Evolutionary conservation across 768 basidiomycete species (phyloP).

Genomic region (Naematelia encephala): DNA sequence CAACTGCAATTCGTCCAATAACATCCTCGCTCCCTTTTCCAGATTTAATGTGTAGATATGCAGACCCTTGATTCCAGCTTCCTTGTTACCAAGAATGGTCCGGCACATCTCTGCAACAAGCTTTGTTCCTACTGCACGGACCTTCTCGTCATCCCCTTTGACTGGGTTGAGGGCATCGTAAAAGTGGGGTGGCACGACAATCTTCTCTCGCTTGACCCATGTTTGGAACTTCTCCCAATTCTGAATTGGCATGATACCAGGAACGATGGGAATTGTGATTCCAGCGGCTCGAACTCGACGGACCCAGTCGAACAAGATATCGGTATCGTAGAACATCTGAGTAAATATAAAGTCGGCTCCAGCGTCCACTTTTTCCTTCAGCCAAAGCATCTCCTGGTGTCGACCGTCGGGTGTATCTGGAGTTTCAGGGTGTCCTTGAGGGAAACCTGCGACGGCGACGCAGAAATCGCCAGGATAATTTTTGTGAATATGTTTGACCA

Average conservation of each 20-base stretch:
- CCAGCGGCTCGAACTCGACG: slow-evolving; percentile 74
- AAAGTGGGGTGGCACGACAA: slow-evolving; percentile 68
- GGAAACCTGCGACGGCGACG: slow-evolving; percentile 90
- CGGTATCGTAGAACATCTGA: slow-evolving; percentile 95
- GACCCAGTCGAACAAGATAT: slow-evolving; percentile 89
- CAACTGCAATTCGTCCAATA: slow-evolving; percentile 84
- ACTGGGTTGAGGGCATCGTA: slow-evolving; percentile 76
- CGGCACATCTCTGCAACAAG: slow-evolving; percentile 93
- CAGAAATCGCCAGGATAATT: slow-evolving; percentile 90
- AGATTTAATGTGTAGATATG: slow-evolving; percentile 99
- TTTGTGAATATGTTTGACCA: slow-evolving; percentile 79
- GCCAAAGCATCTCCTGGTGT: slow-evolving; percentile 68
- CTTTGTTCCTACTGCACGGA: slow-evolving; percentile 86
- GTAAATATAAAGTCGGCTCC: slow-evolving; percentile 94
- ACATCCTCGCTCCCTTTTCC: slow-evolving; percentile 90
- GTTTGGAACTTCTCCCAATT: slow-evolving; percentile 95
- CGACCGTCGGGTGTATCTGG: slow-evolving; percentile 57
- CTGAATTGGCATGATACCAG: slow-evolving; percentile 92
- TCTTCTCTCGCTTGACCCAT: slow-evolving; percentile 51
- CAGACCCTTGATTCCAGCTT: slow-evolving; percentile 78
- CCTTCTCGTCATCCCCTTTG: slow-evolving; percentile 89
- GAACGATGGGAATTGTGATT: slow-evolving; percentile 83
- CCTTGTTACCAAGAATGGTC: slow-evolving; percentile 67
- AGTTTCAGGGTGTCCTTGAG: slow-evolving; percentile 68
- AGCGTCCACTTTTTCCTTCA: slow-evolving; percentile 87